Evolutionary conservation across 2,329 filamentous ascomycete genomes (phyloP).

Genomic region (Ascochyta fabae): DNA sequence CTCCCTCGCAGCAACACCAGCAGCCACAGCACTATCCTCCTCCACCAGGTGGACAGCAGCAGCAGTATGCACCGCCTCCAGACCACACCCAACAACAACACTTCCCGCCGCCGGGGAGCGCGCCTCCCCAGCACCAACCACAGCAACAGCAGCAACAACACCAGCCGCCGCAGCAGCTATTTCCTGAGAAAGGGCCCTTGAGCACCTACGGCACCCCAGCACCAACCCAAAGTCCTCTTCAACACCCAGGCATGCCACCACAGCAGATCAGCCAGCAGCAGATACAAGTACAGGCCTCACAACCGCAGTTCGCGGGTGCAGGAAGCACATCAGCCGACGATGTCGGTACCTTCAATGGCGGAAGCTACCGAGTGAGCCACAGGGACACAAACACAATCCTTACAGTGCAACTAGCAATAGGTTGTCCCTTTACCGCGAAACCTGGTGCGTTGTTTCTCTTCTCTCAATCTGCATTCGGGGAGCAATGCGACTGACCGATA

Average conservation of each 20-base stretch:
- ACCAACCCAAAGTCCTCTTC: constrained; percentile 38
- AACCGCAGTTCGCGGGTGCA: constrained; percentile 41
- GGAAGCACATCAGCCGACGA: constrained; percentile 72
- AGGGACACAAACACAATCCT: constrained; percentile 88
- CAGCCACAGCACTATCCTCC: constrained; percentile 38
- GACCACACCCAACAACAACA: constrained; percentile 35
- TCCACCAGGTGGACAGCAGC: constrained; percentile 31
- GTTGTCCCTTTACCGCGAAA: constrained; percentile 80
- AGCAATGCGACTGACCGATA: constrained; percentile 7
- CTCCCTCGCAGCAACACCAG: constrained; percentile 37
- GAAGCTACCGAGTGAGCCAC: constrained; percentile 91
- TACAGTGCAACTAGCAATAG: constrained; percentile 87
- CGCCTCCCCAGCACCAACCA: constrained; percentile 29
- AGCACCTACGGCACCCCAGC: constrained; percentile 41
- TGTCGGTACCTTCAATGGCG: constrained; percentile 95
- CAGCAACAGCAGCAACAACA: constrained; percentile 37
- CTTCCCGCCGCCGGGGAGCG: constrained; percentile 37
- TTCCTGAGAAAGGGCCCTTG: constrained; percentile 20
- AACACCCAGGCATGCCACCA: constrained; percentile 44
- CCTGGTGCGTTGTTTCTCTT: constrained; percentile 62
- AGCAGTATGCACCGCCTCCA: constrained; percentile 44
- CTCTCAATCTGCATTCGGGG: neutral
- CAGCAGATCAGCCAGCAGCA: constrained; percentile 35
- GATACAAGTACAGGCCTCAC: constrained; percentile 38
- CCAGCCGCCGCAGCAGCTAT: constrained; percentile 18